Percentiles rank a stretch among this genome's conserved stretches.
phyloP scores from a whole-genome alignment of 495 filamentous ascomycete species.

The Cairneyella variabilis region DNA sequence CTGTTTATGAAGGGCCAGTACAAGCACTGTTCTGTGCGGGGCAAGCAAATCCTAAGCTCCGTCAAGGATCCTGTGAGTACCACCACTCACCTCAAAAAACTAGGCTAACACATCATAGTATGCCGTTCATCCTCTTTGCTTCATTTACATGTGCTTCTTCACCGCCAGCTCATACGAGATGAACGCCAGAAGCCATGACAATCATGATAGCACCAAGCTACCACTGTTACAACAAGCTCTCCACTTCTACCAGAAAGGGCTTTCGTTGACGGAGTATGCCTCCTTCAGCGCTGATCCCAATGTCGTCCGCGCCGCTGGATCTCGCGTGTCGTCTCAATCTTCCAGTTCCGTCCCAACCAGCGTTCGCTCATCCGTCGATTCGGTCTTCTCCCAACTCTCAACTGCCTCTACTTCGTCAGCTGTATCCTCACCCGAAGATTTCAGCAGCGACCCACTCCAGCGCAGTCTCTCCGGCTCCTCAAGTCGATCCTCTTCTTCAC shows the following conservation, averaged over 20 bases:
- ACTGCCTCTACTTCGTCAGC: slow-evolving; percentile 38
- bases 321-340: slow-evolving; percentile 30
- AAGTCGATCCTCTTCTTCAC: slow-evolving; percentile 33
- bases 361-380: slow-evolving; percentile 40
- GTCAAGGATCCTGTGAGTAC: slow-evolving; percentile 20
- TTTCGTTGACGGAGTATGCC: slow-evolving; percentile 31
- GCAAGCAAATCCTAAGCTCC: slow-evolving; percentile 20
- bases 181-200: slow-evolving; percentile 43
- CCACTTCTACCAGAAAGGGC: slow-evolving; percentile 41
- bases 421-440: slow-evolving; percentile 15
- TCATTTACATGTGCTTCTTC: slow-evolving; percentile 52
- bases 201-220: slow-evolving; percentile 37
- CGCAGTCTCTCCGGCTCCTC: slow-evolving; percentile 22
- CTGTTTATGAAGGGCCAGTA: slow-evolving; percentile 22
- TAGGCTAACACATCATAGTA: slow-evolving; percentile 7
- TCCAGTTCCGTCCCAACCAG: slow-evolving; percentile 35
- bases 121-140: slow-evolving; percentile 35
- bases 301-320: slow-evolving; percentile 33
- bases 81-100: neutral
- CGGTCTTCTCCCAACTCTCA: slow-evolving; percentile 39
- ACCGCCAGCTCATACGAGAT: slow-evolving; percentile 49
- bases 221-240: slow-evolving; percentile 45
- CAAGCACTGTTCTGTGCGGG: slow-evolving; percentile 18
- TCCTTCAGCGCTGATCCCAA: slow-evolving; percentile 23
- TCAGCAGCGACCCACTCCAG: neutral